Percentiles rank a stretch among this genome's conserved stretches.
Conservation (phyloP, 805 yeast species). For the Debaryomyces prosopidis region DNA sequence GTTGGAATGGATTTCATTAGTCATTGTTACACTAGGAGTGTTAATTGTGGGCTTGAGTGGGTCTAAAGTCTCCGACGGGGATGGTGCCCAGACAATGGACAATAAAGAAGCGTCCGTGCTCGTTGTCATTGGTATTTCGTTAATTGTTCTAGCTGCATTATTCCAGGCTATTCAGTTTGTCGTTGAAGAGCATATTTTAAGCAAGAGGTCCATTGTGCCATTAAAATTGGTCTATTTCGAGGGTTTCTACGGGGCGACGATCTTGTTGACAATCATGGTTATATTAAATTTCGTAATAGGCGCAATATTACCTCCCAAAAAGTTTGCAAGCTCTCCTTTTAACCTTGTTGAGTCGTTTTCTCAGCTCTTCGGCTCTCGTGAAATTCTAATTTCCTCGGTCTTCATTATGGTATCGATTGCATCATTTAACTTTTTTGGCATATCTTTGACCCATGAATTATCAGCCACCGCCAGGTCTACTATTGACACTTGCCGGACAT, state of each 20-base stretch:
- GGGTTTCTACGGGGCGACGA: slow-evolving; percentile 62
- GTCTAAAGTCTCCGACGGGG: slow-evolving; percentile 27
- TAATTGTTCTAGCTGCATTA: slow-evolving; percentile 63
- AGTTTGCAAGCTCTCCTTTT: slow-evolving; percentile 51
- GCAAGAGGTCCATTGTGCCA: slow-evolving; percentile 55
- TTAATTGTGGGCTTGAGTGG: slow-evolving; percentile 75
- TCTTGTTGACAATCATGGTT: slow-evolving; percentile 47
- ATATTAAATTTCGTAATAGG: slow-evolving; percentile 45
- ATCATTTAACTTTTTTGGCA: slow-evolving; percentile 70
- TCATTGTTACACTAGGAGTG: slow-evolving; percentile 68
- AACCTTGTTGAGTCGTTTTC: slow-evolving; percentile 52
- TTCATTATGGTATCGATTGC: slow-evolving; percentile 73
- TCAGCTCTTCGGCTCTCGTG: slow-evolving; percentile 45
- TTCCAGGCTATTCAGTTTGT: slow-evolving; percentile 78
- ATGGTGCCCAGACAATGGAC: slow-evolving; percentile 2
- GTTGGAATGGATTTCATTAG: slow-evolving; percentile 67
- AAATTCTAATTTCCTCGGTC: slow-evolving; percentile 54
- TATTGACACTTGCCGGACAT: slow-evolving; percentile 73
- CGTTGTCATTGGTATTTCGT: slow-evolving; percentile 53
- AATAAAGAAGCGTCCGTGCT: slow-evolving; percentile 13
- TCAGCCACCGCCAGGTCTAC: slow-evolving; percentile 81
- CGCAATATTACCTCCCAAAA: slow-evolving; percentile 20
- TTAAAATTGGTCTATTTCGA: slow-evolving; percentile 70
- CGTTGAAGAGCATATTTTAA: slow-evolving; percentile 67
- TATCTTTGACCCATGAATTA: slow-evolving; percentile 60